Evolutionary conservation across 2,329 filamentous ascomycete species (phyloP), one percentile per base, ranked within the genome.

Genomic region (Colletotrichum musicola): DNA sequence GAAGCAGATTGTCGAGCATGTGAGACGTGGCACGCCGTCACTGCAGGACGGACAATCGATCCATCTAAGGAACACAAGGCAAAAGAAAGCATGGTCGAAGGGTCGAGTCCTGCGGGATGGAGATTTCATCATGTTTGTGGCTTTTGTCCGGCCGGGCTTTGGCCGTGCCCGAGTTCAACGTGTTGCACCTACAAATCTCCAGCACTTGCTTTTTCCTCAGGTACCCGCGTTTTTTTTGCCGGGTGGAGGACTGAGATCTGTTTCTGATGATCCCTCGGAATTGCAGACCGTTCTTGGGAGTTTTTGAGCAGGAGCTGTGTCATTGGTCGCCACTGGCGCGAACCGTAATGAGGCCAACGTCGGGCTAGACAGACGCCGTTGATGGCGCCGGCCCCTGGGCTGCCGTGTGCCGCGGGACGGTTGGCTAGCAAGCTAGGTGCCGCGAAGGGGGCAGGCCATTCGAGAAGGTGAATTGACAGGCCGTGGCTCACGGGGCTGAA

Each of bases 311-410:
- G 62, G 12, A 42, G 54, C 53, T 69, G 56, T 69, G 62, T 66
- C 56, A 69, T 69, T 61, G 66, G 56, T 56, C 44, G 66, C 66
- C 66, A 69, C 66, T 69, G 66, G 62, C 56, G 66, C 66, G 62
- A 55, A 46, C 35, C 55, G 55, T 46, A 61, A 65, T 61, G 25
- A 66, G 30, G 55, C 66, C 66, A 69, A 47, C 61, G 66, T 57
- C 66, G 66, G 62, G 35, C 66, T 69, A 69, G 56, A 40, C 55
- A 44, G 56, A 47, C 62, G 62, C 56, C 56, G 56, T 66, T 65
- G 62, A 16, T 35, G 27, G 40, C 50, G 62, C 62, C 62, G 55
- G 42, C 44, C 55, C 6, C 50, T 68, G 18, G 61, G 62, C 62
- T 65, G 62, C 62, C 62, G 65, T 64, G 62, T 50, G 49, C 65